A percentile compares a stretch with the other conserved stretches of the same genome.
Evolutionary conservation across 495 filamentous ascomycete genomes (phyloP).

Genomic region (Penicillium paxilli): DNA sequence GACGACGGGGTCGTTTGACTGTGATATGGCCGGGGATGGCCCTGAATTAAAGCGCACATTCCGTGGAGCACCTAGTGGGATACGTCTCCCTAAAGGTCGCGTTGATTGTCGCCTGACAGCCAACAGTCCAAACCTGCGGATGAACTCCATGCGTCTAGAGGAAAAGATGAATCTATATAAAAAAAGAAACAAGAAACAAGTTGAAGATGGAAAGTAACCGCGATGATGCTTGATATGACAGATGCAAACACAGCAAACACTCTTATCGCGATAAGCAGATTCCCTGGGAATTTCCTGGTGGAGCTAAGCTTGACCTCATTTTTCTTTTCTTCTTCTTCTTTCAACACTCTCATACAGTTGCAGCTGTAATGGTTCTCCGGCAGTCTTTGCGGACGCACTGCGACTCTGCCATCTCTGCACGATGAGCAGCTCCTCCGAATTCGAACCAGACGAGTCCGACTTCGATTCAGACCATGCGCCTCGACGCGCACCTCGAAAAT

Average conservation of each 20-base stretch:
- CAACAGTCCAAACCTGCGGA: conserved; percentile 28
- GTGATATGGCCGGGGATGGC: conserved; percentile 13
- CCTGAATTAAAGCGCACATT: conserved; percentile 32
- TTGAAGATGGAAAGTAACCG: conserved; percentile 2
- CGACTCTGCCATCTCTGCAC: conserved; percentile 24
- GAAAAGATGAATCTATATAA: no score
- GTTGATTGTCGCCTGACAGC: conserved; percentile 18
- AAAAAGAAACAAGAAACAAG: background rate
- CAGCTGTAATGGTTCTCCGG: conserved; percentile 31
- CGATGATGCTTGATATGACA: no score
- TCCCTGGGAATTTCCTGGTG: background rate
- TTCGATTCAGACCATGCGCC: conserved; percentile 23
- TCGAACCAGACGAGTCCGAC: conserved; percentile 32
- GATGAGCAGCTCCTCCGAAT: conserved; percentile 41
- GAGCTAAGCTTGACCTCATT: conserved; percentile 11
- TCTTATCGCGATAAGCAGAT: conserved; percentile 35
- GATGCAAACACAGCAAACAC: conserved; percentile 46
- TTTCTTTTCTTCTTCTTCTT: conserved; percentile 8
- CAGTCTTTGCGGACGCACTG: conserved; percentile 12
- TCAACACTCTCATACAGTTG: conserved; percentile 1
- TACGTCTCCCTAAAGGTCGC: conserved; percentile 5
- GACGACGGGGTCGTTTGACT: conserved; percentile 43
- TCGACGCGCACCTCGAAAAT: conserved; percentile 6
- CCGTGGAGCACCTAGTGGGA: background rate
- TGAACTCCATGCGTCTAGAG: conserved; percentile 29